Evolutionary conservation across 495 filamentous ascomycete species (phyloP).

Genomic region (Neurospora intermedia): DNA sequence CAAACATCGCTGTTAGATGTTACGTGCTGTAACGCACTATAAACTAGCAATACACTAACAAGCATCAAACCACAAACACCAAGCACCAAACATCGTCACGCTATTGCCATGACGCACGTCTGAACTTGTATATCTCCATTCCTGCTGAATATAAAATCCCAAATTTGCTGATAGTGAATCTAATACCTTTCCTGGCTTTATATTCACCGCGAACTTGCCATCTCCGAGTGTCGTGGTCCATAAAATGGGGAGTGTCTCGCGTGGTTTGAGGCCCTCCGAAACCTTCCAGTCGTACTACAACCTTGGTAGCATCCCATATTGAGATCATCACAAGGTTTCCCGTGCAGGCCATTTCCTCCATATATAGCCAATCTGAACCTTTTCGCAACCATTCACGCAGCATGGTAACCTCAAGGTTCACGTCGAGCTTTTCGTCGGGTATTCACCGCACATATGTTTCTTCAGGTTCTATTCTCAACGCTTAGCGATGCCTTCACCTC

Average conservation of each 20-base stretch:
- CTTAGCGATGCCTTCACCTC: not conserved
- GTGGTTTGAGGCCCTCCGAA: not conserved
- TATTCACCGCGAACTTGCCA: accelerated
- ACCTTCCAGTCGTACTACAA: not conserved
- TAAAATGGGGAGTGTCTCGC: not conserved
- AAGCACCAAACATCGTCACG: not conserved
- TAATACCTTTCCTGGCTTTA: accelerated
- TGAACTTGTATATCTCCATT: not conserved
- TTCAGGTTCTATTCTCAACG: not conserved
- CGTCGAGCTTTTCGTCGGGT: not conserved
- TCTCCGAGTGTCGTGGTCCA: too few species aligned
- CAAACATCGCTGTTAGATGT: not conserved
- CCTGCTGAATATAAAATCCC: not conserved
- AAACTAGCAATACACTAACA: not conserved
- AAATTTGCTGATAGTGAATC: too few species aligned
- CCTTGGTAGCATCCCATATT: not conserved
- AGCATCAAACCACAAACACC: not conserved
- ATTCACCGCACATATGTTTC: not conserved
- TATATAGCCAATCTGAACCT: not conserved
- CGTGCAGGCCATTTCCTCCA: not conserved
- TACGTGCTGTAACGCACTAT: not conserved
- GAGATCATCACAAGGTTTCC: not conserved
- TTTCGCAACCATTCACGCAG: not conserved
- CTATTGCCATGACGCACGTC: not conserved
- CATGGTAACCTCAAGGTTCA: not conserved